Base-by-base conservation (phyloP, 257 asterid genomes). In the Vinca minor region DNA sequence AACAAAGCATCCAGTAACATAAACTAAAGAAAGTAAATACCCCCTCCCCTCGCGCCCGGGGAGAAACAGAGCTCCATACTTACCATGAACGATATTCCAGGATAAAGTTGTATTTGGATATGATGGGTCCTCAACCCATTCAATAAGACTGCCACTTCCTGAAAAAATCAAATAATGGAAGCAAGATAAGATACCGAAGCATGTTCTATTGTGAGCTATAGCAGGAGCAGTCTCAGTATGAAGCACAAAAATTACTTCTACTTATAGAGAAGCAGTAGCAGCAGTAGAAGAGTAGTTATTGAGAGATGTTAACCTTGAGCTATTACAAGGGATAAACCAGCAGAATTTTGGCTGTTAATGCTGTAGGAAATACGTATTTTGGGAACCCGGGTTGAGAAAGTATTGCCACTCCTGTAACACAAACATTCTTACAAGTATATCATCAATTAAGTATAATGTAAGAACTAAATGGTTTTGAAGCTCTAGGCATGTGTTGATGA, bases 331-430 rank as follows among this genome's bases (percentile, higher is more conserved):
- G 70, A 36, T 55, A 71, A 71, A n/a, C 66, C 61, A 56, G 69
- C 54, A 64, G 39, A 65, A 17, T 28, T 64, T 49, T 70, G 70
- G 54, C 70, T 46, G n/a, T 57, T 64, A 55, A 71, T 59, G 25
- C 60, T 46, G 54, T 71, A 71, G 5, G 70, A 55, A 36, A 71
- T 36, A 13, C 28, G 55, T 26, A 71, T 42, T 46, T 29, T 71
- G n/a, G n/a, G 75, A 71, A 32, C 75, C 75, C 47, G 60, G 18
- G 69, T 71, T 71, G 15, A 71, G 70, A 47, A 64, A 71, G 55
- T 55, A 71, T 39, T 56, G 66, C 75, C 75, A 71, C 62, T 28
- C 70, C 75, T 71, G 70, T 15, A 46, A 45, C 13, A 11, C 52
- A 46, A 64, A 31, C 31, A 56, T 55, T 11, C 8, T 12, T 49